Conservation (phyloP, 176 grass and related monocot species). For the Tillandsia leiboldiana region DNA sequence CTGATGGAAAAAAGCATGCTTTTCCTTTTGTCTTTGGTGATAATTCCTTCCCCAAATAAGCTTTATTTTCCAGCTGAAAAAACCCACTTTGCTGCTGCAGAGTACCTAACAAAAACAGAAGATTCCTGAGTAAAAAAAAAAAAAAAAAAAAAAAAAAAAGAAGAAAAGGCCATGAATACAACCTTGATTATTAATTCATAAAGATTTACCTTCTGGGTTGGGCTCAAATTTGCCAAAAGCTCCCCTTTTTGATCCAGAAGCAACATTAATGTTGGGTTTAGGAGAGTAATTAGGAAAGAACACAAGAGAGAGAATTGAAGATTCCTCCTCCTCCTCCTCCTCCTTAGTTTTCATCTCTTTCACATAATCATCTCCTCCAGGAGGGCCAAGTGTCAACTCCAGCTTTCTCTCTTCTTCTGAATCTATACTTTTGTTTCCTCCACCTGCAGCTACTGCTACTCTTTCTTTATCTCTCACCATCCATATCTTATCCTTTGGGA, state of each 20-base stretch:
- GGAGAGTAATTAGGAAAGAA: slow-evolving; percentile 3
- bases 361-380: slow-evolving; percentile 35
- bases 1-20: not conserved
- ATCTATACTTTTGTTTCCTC: slow-evolving; percentile 23
- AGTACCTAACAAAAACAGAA: not conserved
- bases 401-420: slow-evolving; percentile 50
- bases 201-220: not conserved
- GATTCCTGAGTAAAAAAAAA: not conserved
- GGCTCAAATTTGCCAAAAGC: not conserved
- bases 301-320: slow-evolving; percentile 18
- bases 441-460: too few relatives aligned
- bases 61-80: not conserved
- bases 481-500: slow-evolving; percentile 4
- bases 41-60: not conserved
- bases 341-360: slow-evolving; percentile 14
- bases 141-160: not conserved
- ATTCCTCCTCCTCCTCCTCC: not conserved
- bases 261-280: not conserved
- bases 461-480: not conserved
- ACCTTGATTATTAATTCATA: not conserved
- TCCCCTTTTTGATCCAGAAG: slow-evolving; percentile 19
- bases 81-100: not conserved
- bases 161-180: not conserved
- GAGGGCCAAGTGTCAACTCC: slow-evolving; percentile 56
- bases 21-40: slow-evolving; percentile 1